A percentile compares a stretch with the other conserved stretches of the same genome.
phyloP scores from a whole-genome alignment of 2,329 filamentous ascomycete species.

The Exutisphaerella laricina region DNA sequence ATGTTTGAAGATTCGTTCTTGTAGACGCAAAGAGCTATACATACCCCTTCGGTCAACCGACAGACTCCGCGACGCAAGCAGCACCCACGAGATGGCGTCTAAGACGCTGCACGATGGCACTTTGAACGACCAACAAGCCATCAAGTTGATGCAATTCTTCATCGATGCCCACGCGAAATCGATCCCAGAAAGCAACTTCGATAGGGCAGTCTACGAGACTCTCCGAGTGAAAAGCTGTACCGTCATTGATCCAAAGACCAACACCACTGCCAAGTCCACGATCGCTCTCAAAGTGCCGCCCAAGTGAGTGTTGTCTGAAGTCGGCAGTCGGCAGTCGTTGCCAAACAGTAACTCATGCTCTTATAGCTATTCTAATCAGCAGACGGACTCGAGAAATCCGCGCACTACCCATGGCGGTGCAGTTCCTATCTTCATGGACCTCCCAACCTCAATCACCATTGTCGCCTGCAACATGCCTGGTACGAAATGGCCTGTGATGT shows the following conservation, averaged over 20 bases:
- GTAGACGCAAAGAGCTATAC: no score
- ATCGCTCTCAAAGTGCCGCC: conserved; percentile 16
- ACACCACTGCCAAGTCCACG: conserved; percentile 10
- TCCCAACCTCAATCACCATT: conserved; percentile 40
- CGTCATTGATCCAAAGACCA: conserved; percentile 3
- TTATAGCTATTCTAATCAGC: conserved; percentile 18
- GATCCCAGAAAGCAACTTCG: conserved; percentile 16
- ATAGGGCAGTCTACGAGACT: conserved; percentile 11
- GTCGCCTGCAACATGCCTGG: conserved; percentile 11
- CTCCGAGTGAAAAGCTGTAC: conserved; percentile 8
- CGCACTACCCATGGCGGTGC: conserved; percentile 37
- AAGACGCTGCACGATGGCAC: no score
- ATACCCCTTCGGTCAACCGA: no score
- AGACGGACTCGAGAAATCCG: conserved; percentile 3
- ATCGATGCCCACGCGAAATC: conserved; percentile 6
- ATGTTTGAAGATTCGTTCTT: no score
- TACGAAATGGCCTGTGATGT: no score
- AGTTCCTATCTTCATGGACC: conserved; percentile 50
- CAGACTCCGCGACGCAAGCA: no score
- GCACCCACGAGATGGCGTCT: no score
- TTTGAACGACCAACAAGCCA: conserved; percentile 5
- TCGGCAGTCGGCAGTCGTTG: no score
- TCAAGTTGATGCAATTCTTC: conserved; percentile 9
- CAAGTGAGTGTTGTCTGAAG: no score
- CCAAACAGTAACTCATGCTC: no score